Percentiles rank a stretch among this genome's conserved stretches.
Conservation (phyloP, 306 rosid species). For the Spatholobus suberectus region DNA sequence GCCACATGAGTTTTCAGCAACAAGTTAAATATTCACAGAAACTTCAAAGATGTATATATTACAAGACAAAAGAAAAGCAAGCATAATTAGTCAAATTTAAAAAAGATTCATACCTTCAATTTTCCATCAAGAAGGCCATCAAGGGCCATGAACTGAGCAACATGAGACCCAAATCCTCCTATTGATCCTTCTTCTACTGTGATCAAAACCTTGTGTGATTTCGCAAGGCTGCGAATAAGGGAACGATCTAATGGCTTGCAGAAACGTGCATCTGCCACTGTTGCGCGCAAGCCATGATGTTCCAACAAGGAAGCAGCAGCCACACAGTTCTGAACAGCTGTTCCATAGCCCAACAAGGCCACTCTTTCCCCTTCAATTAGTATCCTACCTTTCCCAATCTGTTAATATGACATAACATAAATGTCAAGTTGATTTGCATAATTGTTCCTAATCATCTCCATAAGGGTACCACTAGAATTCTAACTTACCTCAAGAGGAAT, state of each 20-base stretch:
- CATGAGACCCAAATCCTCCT: conserved; percentile 96
- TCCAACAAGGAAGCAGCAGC: conserved; percentile 65
- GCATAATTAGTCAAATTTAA: background rate
- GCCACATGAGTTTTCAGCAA: conserved; percentile 20
- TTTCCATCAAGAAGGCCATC: conserved; percentile 92
- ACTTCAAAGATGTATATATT: background rate
- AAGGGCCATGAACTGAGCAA: conserved; percentile 88
- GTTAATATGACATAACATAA: conserved; percentile 35
- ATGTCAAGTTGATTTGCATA: conserved; percentile 20
- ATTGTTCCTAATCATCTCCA: background rate
- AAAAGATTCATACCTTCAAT: conserved; percentile 59
- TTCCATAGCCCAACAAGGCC: conserved; percentile 85
- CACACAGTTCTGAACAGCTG: conserved; percentile 79
- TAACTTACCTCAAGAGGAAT: conserved; percentile 57
- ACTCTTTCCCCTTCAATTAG: conserved; percentile 90
- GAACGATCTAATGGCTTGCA: conserved; percentile 86
- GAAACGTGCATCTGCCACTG: conserved; percentile 64
- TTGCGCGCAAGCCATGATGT: conserved; percentile 59
- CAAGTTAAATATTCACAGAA: background rate
- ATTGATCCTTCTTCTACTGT: conserved; percentile 96
- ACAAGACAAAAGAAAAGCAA: background rate
- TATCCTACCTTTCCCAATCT: conserved; percentile 84
- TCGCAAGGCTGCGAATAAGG: conserved; percentile 78
- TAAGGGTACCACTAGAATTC: background rate
- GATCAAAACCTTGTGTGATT: conserved; percentile 73